Base-by-base conservation (phyloP, 768 basidiomycete genomes). In the Calocybe cyanea region DNA sequence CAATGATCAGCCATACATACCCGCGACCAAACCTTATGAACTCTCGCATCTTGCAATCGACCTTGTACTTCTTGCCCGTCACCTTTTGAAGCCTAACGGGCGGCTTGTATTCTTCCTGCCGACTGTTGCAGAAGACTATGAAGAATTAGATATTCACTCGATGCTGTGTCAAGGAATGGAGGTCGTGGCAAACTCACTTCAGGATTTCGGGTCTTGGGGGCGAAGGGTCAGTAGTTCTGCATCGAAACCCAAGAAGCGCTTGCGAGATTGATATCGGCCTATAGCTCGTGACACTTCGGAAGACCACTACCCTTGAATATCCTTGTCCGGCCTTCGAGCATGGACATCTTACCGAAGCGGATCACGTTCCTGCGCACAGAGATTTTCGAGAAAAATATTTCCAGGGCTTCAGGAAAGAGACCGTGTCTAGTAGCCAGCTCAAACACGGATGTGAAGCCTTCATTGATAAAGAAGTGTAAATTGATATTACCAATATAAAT, bases 141-240 rank as follows among this genome's bases (percentile, higher is more conserved):
- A 86, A 49, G 87, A 89, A 53, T 68, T 96, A 1, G 96, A 99
- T 58, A 70, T 98, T 7, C 75, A 86, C 23, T 65, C 73, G 1
- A 77, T 91, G 63, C 72, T 92, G 3, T 89, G 87, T 54, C 81
- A 83, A 18, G 94, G 93, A 1, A 93, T 98, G 87, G 81, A 82
- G 54, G 65, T 98, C 15, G 73, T 93, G 34, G 85, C 86, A 0
- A 94, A 95, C 60, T 93, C 91, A 28, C 64, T 92, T 51, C 93
- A 99, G 64, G 83, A 87, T 56, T 99, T 97, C 58, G 93, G 93
- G 11, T 87, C 84, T 19, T 99, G 95, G 95, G 93, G 92, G 1
- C 73, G 95, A 54, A 67, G 95, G 61, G 93, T 92, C 58, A 64
- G 87, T 69, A 19, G 35, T 39, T 19, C 30, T 25, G 14, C 18